These are phyloP conservation scores for Phytopythium chamaehyphon DNA, from an alignment of 352 stramenopile species.

Conservation along the genomic window DNA sequence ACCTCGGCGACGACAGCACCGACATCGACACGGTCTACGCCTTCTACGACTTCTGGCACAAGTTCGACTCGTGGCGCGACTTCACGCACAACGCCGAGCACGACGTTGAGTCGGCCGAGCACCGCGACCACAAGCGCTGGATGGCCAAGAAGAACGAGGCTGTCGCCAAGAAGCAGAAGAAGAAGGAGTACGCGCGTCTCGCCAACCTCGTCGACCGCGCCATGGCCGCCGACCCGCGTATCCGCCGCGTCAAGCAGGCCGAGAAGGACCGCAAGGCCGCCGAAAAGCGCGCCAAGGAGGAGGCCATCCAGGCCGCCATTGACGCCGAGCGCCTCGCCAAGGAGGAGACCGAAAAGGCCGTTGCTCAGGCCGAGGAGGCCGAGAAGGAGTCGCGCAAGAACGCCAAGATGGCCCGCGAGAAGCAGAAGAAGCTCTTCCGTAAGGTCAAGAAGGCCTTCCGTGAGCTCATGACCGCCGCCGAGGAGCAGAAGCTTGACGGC, in stretches of 20 bases:
- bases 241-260: constrained; percentile 77
- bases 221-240: constrained; percentile 66
- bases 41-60: constrained; percentile 91
- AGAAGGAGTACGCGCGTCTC: constrained; percentile 81
- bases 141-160: constrained; percentile 88
- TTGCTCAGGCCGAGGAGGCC: constrained; percentile 51
- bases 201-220: constrained; percentile 78
- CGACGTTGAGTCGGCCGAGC: constrained; percentile 79
- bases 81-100: constrained; percentile 84
- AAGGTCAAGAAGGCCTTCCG: constrained; percentile 86
- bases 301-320: constrained; percentile 56
- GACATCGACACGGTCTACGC: constrained; percentile 66
- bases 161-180: constrained; percentile 87
- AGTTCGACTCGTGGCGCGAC: constrained; percentile 84
- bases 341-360: constrained; percentile 47
- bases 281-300: constrained; percentile 72
- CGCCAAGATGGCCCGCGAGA: constrained; percentile 75
- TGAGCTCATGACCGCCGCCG: constrained; percentile 61
- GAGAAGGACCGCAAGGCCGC: constrained; percentile 83
- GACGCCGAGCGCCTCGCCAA: constrained; percentile 65
- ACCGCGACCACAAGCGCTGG: constrained; percentile 85
- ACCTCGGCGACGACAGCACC: constrained; percentile 53
- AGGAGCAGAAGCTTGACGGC: constrained; percentile 52
- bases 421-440: constrained; percentile 82
- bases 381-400: constrained; percentile 68